Conservation (phyloP, 352 stramenopile genomes). For the Salisapilia sapeloensis region DNA sequence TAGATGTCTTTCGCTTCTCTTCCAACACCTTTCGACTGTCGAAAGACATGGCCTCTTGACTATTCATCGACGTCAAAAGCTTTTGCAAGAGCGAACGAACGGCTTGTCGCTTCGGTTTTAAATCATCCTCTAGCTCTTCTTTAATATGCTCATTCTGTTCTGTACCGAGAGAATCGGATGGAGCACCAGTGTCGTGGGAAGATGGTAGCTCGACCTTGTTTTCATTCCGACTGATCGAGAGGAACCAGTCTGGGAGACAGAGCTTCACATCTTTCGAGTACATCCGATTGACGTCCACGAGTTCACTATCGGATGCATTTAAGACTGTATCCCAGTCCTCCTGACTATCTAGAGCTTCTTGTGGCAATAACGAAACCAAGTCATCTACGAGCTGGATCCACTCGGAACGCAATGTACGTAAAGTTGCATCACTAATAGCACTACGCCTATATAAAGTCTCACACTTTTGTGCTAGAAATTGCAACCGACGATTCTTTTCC, state of each 20-base stretch:
- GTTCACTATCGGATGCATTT: constrained; percentile 13
- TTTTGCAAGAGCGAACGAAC: constrained; percentile 16
- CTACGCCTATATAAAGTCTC: constrained; percentile 41
- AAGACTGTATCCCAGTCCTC: constrained; percentile 17
- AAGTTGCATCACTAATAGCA: constrained; percentile 21
- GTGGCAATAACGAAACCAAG: constrained; percentile 10
- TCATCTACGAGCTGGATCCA: constrained; percentile 59
- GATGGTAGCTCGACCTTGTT: constrained; percentile 12
- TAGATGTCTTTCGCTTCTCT: constrained; percentile 28
- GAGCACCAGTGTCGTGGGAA: constrained; percentile 3
- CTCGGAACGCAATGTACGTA: constrained; percentile 36
- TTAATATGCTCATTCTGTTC: constrained; percentile 28
- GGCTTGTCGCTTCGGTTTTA: constrained; percentile 11
- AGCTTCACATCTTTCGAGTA: constrained; percentile 22
- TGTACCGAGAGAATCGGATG: constrained; percentile 9
- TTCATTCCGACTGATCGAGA: constrained; percentile 27
- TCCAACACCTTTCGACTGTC: constrained; percentile 40
- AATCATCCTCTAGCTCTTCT: constrained; percentile 15
- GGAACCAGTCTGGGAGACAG: constrained; percentile 53
- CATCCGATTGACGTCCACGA: constrained; percentile 22
- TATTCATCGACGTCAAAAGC: constrained; percentile 11
- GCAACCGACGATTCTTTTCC: constrained; percentile 72
- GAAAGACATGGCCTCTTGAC: constrained; percentile 9
- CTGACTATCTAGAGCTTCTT: constrained; percentile 6
- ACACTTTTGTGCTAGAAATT: constrained; percentile 45